Evolutionary conservation across 345 rosid species (phyloP).

Genomic region (Salix purpurea): DNA sequence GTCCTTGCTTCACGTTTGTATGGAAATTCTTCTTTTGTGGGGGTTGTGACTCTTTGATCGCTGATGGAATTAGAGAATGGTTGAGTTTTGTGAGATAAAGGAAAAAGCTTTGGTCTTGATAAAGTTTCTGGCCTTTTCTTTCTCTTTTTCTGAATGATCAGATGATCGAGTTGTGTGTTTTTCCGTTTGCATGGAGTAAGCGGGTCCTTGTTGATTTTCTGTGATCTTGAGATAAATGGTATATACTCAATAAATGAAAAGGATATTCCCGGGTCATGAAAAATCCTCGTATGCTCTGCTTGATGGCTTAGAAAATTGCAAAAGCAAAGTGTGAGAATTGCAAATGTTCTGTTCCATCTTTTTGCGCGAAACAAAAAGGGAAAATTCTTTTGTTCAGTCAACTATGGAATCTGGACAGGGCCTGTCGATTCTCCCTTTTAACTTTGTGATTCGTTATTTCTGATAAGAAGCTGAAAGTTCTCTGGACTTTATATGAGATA

Average conservation of each 20-base stretch:
- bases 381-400: background rate
- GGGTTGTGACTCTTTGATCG: background rate
- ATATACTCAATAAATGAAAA: background rate
- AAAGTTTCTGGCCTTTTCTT: background rate
- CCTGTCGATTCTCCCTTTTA: background rate
- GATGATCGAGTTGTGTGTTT: background rate
- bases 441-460: slow-evolving; percentile 1
- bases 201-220: background rate
- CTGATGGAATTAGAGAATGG: background rate
- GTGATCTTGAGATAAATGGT: background rate
- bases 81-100: background rate
- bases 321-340: slow-evolving; percentile 11
- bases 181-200: background rate
- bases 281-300: background rate
- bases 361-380: background rate
- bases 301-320: background rate
- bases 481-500: slow-evolving; percentile 5
- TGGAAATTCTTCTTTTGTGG: background rate
- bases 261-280: background rate
- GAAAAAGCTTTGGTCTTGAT: background rate
- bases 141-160: background rate
- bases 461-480: background rate
- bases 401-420: background rate
- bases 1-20: background rate
- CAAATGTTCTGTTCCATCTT: slow-evolving; percentile 17